Evolutionary conservation across 257 asterid genomes (phyloP).

Genomic region (Rauvolfia tetraphylla): DNA sequence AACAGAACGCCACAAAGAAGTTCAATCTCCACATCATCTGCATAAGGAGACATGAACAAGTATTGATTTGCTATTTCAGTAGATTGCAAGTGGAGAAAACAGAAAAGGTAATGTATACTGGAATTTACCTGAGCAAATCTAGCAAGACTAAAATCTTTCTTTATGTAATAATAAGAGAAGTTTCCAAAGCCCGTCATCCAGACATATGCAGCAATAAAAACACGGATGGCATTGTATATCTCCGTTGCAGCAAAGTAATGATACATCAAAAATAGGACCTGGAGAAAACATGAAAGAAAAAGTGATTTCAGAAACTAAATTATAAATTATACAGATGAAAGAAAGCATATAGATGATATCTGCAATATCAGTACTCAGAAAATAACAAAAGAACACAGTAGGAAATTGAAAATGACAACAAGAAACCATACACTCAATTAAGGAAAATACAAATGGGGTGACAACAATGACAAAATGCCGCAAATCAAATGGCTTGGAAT

Average conservation of each 20-base stretch:
- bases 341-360: neutral
- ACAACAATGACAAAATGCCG: neutral
- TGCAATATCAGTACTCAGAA: neutral
- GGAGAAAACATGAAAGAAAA: slow-evolving; percentile 17
- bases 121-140: slow-evolving; percentile 87
- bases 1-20: slow-evolving; percentile 87
- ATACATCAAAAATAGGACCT: slow-evolving; percentile 94
- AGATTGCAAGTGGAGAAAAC: neutral
- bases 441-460: neutral
- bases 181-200: slow-evolving; percentile 99
- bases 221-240: slow-evolving; percentile 91
- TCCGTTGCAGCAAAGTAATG: slow-evolving; percentile 98
- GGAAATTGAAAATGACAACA: neutral
- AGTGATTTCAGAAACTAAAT: slow-evolving; percentile 18
- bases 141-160: slow-evolving; percentile 85
- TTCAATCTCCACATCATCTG: slow-evolving; percentile 99
- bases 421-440: neutral
- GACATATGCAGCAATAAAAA: slow-evolving; percentile 96
- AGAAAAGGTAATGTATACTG: neutral
- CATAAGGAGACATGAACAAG: slow-evolving; percentile 29
- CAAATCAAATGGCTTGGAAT: neutral
- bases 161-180: slow-evolving; percentile 93
- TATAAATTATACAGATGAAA: neutral
- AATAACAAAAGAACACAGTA: neutral
- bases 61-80: neutral